Evolutionary conservation across 2,329 filamentous ascomycete genomes (phyloP).

Genomic region (Fusarium sp.): DNA sequence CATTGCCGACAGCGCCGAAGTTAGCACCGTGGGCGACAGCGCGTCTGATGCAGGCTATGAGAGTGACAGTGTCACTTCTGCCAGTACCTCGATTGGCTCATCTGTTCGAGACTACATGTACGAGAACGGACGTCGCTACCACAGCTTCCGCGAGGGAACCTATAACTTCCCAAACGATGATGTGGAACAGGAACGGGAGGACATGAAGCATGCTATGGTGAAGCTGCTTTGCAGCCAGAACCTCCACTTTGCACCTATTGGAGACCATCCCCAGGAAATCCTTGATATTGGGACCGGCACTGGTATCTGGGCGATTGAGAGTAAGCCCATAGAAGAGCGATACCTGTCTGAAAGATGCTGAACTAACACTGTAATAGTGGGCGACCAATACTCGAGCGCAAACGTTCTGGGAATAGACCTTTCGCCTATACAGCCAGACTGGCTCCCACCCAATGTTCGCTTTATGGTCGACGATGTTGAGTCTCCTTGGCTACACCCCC

Average conservation of each 20-base stretch:
- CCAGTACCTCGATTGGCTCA: slow-evolving; percentile 53
- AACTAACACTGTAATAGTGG: slow-evolving; percentile 53
- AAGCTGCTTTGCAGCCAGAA: slow-evolving; percentile 60
- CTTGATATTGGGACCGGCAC: slow-evolving; percentile 71
- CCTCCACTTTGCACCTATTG: slow-evolving; percentile 65
- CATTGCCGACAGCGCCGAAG: slow-evolving; percentile 50
- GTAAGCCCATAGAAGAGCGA: slow-evolving; percentile 41
- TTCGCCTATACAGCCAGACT: slow-evolving; percentile 62
- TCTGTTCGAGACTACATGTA: slow-evolving; percentile 63
- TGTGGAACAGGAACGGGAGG: slow-evolving; percentile 68
- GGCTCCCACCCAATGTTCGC: slow-evolving; percentile 66
- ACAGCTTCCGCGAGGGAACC: slow-evolving; percentile 64
- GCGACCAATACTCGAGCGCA: slow-evolving; percentile 57
- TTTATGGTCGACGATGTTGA: slow-evolving; percentile 71
- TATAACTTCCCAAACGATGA: slow-evolving; percentile 73
- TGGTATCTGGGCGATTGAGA: slow-evolving; percentile 70
- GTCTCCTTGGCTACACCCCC: slow-evolving; percentile 65
- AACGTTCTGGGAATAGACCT: slow-evolving; percentile 60
- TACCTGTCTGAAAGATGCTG: neutral
- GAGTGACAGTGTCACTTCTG: slow-evolving; percentile 51
- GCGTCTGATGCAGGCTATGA: slow-evolving; percentile 53
- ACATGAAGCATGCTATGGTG: slow-evolving; percentile 67
- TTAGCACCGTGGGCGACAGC: slow-evolving; percentile 31
- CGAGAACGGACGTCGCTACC: slow-evolving; percentile 71
- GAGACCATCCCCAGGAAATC: slow-evolving; percentile 59